Conservation (phyloP, 805 yeast genomes). For the Brettanomyces custersianus region DNA sequence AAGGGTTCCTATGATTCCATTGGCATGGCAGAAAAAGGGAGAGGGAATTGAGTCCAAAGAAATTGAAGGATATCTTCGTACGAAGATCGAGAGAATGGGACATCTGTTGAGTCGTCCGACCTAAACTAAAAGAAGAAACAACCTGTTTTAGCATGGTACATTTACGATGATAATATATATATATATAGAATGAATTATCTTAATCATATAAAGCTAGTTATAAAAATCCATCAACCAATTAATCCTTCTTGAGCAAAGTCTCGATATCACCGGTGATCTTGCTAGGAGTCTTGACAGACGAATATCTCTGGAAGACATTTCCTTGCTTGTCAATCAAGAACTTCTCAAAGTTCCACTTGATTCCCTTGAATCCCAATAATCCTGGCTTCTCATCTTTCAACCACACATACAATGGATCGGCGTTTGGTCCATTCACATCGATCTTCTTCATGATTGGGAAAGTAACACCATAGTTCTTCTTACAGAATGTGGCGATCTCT, state of each 20-base stretch:
- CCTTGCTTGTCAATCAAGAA: slow-evolving; percentile 50
- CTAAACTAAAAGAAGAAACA: too few relatives aligned
- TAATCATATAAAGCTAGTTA: too few relatives aligned
- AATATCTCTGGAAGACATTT: slow-evolving; percentile 40
- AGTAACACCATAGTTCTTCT: slow-evolving; percentile 76
- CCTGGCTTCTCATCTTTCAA: slow-evolving; percentile 57
- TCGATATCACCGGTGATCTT: slow-evolving; percentile 52
- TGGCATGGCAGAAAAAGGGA: slow-evolving; percentile 64
- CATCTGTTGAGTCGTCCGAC: slow-evolving; percentile 52
- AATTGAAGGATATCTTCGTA: slow-evolving; percentile 85
- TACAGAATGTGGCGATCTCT: slow-evolving; percentile 67
- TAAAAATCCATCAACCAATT: too few relatives aligned
- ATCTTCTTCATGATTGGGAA: slow-evolving; percentile 85
- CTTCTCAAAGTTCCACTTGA: slow-evolving; percentile 54
- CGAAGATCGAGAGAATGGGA: slow-evolving; percentile 97
- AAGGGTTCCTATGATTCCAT: slow-evolving; percentile 94
- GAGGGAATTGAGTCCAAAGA: slow-evolving; percentile 76
- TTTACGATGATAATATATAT: too few relatives aligned
- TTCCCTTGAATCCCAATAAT: slow-evolving; percentile 60
- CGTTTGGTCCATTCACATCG: slow-evolving; percentile 78
- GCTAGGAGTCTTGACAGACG: slow-evolving; percentile 61
- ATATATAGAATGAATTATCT: too few relatives aligned
- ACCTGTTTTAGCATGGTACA: too few relatives aligned
- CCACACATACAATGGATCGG: slow-evolving; percentile 73
- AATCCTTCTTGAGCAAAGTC: slow-evolving; percentile 32